Percentiles rank a stretch among this genome's conserved stretches.
Evolutionary conservation across 2,329 filamentous ascomycete genomes (phyloP).

Genomic region (Cladophialophora yegresii): DNA sequence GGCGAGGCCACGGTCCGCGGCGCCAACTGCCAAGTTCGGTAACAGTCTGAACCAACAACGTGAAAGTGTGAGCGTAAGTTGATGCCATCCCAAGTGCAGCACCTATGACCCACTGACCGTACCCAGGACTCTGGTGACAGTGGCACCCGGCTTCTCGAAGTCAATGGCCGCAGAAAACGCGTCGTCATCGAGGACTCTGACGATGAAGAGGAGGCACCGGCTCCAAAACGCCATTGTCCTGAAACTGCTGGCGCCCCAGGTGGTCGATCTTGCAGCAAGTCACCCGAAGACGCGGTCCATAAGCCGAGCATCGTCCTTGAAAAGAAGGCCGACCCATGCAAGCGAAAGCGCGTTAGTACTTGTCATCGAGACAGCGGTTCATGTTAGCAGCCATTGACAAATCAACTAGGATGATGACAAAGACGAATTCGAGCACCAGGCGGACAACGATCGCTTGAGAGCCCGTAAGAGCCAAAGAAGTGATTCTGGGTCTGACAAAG

Average conservation of each 20-base stretch:
- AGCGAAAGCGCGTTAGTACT: conserved; percentile 16
- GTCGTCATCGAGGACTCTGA: conserved; percentile 11
- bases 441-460: neutral
- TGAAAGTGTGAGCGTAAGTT: neutral
- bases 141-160: neutral
- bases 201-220: neutral
- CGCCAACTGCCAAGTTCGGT: neutral
- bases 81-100: neutral
- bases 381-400: conserved; percentile 7
- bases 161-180: neutral
- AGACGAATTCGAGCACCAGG: neutral
- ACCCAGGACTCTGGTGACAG: neutral
- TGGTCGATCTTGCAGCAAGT: neutral
- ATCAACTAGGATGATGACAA: conserved; percentile 2
- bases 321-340: neutral
- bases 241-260: neutral
- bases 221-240: neutral
- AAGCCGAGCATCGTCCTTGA: neutral
- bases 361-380: neutral
- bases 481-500: neutral
- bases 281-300: neutral
- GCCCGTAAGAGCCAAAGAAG: neutral
- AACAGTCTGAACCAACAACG: neutral
- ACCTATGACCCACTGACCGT: neutral
- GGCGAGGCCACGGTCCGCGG: neutral